These are phyloP conservation scores for Lepiota venenata DNA, from an alignment of 768 basidiomycete species.

Conservation along the genomic window DNA sequence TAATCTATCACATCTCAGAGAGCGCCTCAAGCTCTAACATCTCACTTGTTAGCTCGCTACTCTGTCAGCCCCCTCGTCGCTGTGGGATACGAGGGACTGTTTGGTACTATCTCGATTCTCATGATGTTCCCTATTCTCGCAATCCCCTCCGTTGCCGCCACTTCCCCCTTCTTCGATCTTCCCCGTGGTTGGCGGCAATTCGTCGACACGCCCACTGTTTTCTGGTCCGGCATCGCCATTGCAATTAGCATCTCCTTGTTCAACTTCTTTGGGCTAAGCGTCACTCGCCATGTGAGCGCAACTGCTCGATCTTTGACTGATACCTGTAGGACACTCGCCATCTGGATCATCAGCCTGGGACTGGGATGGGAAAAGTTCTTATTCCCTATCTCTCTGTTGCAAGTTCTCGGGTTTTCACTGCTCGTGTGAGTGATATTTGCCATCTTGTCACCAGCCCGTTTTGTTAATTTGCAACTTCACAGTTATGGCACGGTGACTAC, in stretches of 20 bases:
- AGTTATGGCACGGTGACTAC: constrained; percentile 81
- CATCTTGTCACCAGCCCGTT: not conserved
- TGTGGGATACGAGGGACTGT: constrained; percentile 93
- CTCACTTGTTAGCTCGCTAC: constrained; percentile 49
- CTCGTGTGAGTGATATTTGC: constrained; percentile 68
- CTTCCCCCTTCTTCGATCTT: constrained; percentile 81
- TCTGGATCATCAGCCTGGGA: constrained; percentile 89
- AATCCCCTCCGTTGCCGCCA: constrained; percentile 57
- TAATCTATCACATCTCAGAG: constrained; percentile 13
- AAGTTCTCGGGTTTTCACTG: constrained; percentile 81
- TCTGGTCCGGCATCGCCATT: constrained; percentile 67
- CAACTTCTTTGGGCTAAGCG: constrained; percentile 89
- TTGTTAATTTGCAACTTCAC: constrained; percentile 5
- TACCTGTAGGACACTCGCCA: constrained; percentile 92
- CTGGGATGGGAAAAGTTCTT: constrained; percentile 89
- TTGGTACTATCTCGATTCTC: constrained; percentile 79
- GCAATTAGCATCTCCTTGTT: constrained; percentile 76
- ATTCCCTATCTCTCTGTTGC: constrained; percentile 78
- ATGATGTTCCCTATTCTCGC: constrained; percentile 80
- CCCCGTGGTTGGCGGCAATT: constrained; percentile 89
- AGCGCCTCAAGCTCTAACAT: constrained; percentile 3
- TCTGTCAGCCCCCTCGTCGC: constrained; percentile 86
- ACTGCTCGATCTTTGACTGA: constrained; percentile 91
- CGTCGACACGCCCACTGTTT: constrained; percentile 69
- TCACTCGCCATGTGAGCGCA: constrained; percentile 91